These are phyloP conservation scores for Ramaria rubella DNA, from an alignment of 768 basidiomycete genomes.

Conservation along the genomic window DNA sequence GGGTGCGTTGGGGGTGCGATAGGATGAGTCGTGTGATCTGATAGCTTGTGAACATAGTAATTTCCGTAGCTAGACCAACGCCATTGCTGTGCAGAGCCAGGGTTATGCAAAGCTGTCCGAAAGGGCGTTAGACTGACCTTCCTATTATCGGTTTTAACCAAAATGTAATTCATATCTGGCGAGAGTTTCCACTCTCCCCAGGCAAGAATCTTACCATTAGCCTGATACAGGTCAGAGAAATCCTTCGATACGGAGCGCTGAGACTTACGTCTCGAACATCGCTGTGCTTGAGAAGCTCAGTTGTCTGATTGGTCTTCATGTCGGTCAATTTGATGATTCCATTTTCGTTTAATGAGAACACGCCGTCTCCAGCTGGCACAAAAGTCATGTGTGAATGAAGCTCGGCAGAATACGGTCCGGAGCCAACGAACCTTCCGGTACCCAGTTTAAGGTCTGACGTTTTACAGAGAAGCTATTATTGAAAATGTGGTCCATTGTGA, in stretches of 20 bases:
- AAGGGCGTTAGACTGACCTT: conserved; percentile 44
- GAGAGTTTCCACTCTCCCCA: conserved; percentile 76
- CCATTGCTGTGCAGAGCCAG: conserved; percentile 65
- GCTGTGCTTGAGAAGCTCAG: conserved; percentile 44
- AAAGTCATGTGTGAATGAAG: conserved; percentile 1
- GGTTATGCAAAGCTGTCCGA: neutral
- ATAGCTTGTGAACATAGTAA: conserved; percentile 85
- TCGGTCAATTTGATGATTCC: conserved; percentile 75
- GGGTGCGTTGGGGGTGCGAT: conserved; percentile 63
- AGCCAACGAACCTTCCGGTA: conserved; percentile 70
- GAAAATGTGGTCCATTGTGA: conserved; percentile 87
- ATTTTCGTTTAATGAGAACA: conserved; percentile 61
- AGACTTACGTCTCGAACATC: conserved; percentile 61
- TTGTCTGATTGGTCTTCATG: conserved; percentile 66
- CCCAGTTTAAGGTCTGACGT: conserved; percentile 62
- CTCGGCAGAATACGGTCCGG: neutral
- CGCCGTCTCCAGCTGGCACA: conserved; percentile 81
- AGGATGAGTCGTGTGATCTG: conserved; percentile 59
- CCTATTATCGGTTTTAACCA: conserved; percentile 65
- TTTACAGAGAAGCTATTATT: conserved; percentile 76
- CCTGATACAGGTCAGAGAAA: conserved; percentile 31
- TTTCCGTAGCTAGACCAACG: conserved; percentile 85
- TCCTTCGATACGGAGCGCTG: neutral
- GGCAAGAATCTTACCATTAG: conserved; percentile 41
- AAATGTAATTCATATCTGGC: conserved; percentile 83